Conservation (phyloP, 2,329 filamentous ascomycete species). For the Aspergillus jensenii region DNA sequence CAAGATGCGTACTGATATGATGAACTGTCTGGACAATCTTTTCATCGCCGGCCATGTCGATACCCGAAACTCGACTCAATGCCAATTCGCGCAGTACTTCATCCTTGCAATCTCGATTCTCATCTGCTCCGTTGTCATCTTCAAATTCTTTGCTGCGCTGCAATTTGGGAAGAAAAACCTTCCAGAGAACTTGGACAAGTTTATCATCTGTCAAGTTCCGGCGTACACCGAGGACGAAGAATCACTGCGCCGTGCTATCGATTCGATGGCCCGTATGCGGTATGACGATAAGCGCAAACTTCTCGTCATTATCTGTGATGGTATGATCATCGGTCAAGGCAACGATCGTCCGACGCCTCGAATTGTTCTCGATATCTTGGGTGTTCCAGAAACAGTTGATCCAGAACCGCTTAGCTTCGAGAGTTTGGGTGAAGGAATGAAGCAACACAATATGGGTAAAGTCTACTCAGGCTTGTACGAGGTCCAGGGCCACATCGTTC, state of each 20-base stretch:
- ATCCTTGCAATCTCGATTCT: slow-evolving; percentile 80
- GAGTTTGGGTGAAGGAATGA: slow-evolving; percentile 89
- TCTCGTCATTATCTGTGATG: slow-evolving; percentile 94
- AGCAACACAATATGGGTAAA: slow-evolving; percentile 99
- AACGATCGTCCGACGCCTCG: slow-evolving; percentile 94
- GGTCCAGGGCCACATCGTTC: slow-evolving; percentile 95
- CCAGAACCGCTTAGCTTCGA: slow-evolving; percentile 97
- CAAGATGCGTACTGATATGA: slow-evolving; percentile 65
- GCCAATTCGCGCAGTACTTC: slow-evolving; percentile 86
- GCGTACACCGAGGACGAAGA: slow-evolving; percentile 99
- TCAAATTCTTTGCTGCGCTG: slow-evolving; percentile 96
- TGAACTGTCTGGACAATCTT: slow-evolving; percentile 83
- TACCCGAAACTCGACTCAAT: slow-evolving; percentile 80
- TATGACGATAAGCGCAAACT: slow-evolving; percentile 99
- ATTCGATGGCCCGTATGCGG: slow-evolving; percentile 90
- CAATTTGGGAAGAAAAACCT: slow-evolving; percentile 90
- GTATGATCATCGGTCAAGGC: slow-evolving; percentile 99
- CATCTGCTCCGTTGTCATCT: slow-evolving; percentile 76
- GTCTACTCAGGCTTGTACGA: slow-evolving; percentile 97
- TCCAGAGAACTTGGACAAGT: slow-evolving; percentile 96
- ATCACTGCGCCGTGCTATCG: slow-evolving; percentile 91
- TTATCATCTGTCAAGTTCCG: slow-evolving; percentile 95
- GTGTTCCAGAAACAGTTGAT: slow-evolving; percentile 89
- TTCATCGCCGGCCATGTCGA: slow-evolving; percentile 94
- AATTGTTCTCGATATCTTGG: slow-evolving; percentile 95